phyloP scores from a whole-genome alignment of 257 asterid species.

The Gardenia jasminoides region DNA sequence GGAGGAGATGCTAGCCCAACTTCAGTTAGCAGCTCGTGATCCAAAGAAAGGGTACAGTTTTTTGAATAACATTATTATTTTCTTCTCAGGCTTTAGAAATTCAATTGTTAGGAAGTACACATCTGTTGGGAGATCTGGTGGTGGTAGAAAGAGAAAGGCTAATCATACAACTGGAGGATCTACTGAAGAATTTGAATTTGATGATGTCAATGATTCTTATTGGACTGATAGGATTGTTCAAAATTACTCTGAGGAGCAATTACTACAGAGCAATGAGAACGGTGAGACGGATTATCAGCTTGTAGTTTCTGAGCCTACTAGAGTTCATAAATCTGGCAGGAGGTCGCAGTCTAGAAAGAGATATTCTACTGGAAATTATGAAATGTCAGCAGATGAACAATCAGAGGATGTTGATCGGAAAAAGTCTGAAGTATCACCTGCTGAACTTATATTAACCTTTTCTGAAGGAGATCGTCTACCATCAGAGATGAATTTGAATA shows the following conservation, averaged over 20 bases:
- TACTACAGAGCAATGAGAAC: constrained; percentile 45
- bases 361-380: constrained; percentile 42
- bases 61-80: constrained; percentile 27
- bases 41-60: constrained; percentile 49
- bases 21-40: constrained; percentile 58
- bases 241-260: constrained; percentile 62
- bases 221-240: constrained; percentile 89
- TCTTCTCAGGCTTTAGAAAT: constrained; percentile 66
- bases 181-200: constrained; percentile 85
- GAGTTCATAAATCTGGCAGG: constrained; percentile 47
- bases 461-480: constrained; percentile 62
- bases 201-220: constrained; percentile 82
- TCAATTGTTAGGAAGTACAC: constrained; percentile 46
- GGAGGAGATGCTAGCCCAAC: constrained; percentile 60
- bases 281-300: constrained; percentile 35
- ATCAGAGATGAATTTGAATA: constrained; percentile 68
- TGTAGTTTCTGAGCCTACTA: constrained; percentile 32
- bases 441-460: constrained; percentile 78
- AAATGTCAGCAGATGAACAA: constrained; percentile 28
- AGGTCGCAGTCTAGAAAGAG: constrained; percentile 57
- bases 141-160: constrained; percentile 57
- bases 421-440: constrained; percentile 68
- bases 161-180: constrained; percentile 40
- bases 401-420: constrained; percentile 45
- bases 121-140: constrained; percentile 17